Conservation (phyloP, 73 alveolate species). For the Paramecium sexaurelia region DNA sequence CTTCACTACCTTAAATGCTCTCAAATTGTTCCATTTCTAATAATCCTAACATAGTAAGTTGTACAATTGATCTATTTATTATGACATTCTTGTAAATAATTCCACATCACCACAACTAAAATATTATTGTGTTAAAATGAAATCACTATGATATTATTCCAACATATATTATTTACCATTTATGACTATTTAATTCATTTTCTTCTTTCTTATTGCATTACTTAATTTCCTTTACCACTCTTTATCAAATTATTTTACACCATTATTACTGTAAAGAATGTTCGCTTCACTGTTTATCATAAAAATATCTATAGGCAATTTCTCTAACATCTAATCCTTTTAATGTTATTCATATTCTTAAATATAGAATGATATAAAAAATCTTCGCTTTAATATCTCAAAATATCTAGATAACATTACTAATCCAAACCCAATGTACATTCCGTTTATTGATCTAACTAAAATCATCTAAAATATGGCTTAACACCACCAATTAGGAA, state of each 20-base stretch:
- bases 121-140: background rate
- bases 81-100: background rate
- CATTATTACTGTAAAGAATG: background rate
- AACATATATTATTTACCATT: background rate
- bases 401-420: slow-evolving; percentile 31
- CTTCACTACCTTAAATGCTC: slow-evolving; percentile 42
- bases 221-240: background rate
- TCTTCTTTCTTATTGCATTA: background rate
- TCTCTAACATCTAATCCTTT: background rate
- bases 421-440: background rate
- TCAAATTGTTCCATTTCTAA: slow-evolving; percentile 15
- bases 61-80: background rate
- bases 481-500: background rate
- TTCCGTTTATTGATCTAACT: background rate
- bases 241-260: background rate
- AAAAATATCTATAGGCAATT: background rate
- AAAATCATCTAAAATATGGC: background rate
- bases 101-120: background rate
- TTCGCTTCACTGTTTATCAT: background rate
- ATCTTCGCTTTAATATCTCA: background rate
- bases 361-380: background rate
- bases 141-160: background rate
- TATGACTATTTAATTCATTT: background rate
- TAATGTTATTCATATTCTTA: background rate
- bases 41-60: slow-evolving; percentile 1